Evolutionary conservation across 441 rosid genomes (phyloP), one percentile per base, ranked within the genome.

Genomic region (Eruca vesicaria): DNA sequence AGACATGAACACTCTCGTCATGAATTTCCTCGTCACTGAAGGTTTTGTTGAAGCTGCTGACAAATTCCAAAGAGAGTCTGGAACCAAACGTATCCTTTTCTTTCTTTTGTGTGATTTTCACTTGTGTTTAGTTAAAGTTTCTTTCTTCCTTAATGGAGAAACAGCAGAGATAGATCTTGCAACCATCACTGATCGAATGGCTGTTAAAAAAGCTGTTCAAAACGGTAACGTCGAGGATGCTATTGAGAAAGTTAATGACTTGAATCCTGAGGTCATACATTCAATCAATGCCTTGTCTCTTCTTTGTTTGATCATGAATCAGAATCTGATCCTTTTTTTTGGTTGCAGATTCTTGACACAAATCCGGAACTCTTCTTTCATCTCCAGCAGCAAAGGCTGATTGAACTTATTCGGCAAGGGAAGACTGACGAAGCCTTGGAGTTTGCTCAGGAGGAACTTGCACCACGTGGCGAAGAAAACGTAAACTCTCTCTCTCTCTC

Each of bases 361-460:
- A 96, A 96, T 75, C 98, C 97, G 0, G 98, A 90, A 81, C 88
- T 96, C 32, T 96, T 90, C 85, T 96, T 96, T 83, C 99, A 96
- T 81, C 99, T 96, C 60, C 98, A 96, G 78, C 99, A 96, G 78
- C 99, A 96, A 76, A 91, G 93, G 77, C 78, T 96, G 84, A 96
- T 96, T 74, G 99, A 96, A 82, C 80, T 96, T 3, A 93, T 96
- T 79, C 89, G 99, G 18, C 88, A 90, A 78, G 97, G 99, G 61
- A 96, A 79, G 74, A 81, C 94, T 53, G 95, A 90, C 32, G 99
- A 93, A 82, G 98, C 99, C 68, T 80, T 93, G 80, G 95, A 91
- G 85, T 95, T 95, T 86, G 98, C 99, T 59, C 99, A 93, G 76
- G 99, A 93, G 80, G 97, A 95, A 79, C 98, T 95, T 68, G 99